Percentiles rank a stretch among this genome's conserved stretches.
Evolutionary conservation across 2,329 filamentous ascomycete genomes (phyloP).

Genomic region (Periconia sp.): DNA sequence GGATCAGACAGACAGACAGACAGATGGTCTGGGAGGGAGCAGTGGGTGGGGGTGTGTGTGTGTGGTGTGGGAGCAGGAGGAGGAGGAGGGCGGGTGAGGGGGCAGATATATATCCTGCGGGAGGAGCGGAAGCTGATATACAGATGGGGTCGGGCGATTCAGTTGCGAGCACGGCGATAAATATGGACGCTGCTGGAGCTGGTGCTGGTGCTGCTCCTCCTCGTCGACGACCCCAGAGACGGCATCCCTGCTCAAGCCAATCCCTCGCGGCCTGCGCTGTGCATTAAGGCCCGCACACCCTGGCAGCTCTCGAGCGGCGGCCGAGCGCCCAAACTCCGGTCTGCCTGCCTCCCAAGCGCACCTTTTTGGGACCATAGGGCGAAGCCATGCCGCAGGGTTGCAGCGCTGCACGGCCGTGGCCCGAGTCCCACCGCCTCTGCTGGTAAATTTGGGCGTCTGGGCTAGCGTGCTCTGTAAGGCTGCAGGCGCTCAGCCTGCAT

Average conservation of each 20-base stretch:
- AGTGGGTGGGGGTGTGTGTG: constrained; percentile 1
- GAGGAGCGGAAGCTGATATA: constrained; percentile 8
- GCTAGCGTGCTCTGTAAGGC: too few relatives aligned
- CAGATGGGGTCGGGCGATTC: constrained; percentile 19
- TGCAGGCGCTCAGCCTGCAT: too few relatives aligned
- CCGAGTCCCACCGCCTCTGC: too few relatives aligned
- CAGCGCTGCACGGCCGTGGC: too few relatives aligned
- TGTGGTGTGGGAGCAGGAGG: background rate
- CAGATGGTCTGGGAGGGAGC: too few relatives aligned
- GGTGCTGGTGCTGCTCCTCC: too few relatives aligned
- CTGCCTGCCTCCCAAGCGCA: too few relatives aligned
- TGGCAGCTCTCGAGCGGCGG: background rate
- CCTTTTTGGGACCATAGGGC: too few relatives aligned
- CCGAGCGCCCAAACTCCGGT: constrained; percentile 7
- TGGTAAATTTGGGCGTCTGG: too few relatives aligned
- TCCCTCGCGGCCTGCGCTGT: constrained; percentile 14
- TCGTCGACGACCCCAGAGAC: too few relatives aligned
- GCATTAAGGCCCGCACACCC: constrained; percentile 12
- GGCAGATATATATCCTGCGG: constrained; percentile 21
- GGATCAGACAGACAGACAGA: too few relatives aligned
- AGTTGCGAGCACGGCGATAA: constrained; percentile 3
- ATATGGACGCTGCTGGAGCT: constrained; percentile 5
- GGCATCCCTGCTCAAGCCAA: background rate
- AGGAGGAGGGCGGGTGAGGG: constrained; percentile 7
- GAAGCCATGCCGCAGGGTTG: too few relatives aligned